A percentile compares a stretch with the other conserved stretches of the same genome.
These are phyloP conservation scores for Spathaspora sp. DNA, from an alignment of 805 yeast genomes.

Conservation along the genomic window DNA sequence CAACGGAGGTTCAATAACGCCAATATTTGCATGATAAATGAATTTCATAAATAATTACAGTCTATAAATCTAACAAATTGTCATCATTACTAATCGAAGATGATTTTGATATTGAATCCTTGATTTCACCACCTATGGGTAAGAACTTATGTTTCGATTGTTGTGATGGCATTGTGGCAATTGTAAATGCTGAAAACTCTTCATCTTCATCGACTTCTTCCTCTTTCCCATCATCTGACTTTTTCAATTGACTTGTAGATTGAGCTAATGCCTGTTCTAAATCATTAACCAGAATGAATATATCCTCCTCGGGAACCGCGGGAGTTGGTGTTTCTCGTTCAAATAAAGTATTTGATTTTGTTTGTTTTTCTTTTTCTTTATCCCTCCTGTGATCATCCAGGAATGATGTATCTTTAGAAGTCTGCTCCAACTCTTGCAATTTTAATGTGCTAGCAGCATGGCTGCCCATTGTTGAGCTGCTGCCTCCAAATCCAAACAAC, in stretches of 20 bases:
- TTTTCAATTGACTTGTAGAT: not conserved
- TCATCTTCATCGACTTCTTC: conserved; percentile 9
- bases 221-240: not conserved
- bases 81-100: not conserved
- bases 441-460: not conserved
- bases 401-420: not conserved
- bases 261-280: not conserved
- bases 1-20: too few relatives aligned
- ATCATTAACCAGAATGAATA: not conserved
- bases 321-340: conserved; percentile 1
- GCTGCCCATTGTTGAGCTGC: not conserved
- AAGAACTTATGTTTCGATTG: conserved; percentile 5
- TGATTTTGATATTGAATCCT: not conserved
- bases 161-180: not conserved
- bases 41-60: too few relatives aligned
- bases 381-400: not conserved
- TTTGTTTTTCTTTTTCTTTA: conserved; percentile 1
- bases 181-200: conserved; percentile 20
- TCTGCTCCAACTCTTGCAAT: not conserved
- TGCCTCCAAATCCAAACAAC: conserved; percentile 22
- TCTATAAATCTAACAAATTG: conserved; percentile 6
- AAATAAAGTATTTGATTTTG: conserved; percentile 3
- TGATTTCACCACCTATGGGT: not conserved
- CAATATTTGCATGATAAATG: too few relatives aligned
- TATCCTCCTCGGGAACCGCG: not conserved